Conservation (phyloP, 1,284 basidiomycete species). For the Rhodotorula glutinis region DNA sequence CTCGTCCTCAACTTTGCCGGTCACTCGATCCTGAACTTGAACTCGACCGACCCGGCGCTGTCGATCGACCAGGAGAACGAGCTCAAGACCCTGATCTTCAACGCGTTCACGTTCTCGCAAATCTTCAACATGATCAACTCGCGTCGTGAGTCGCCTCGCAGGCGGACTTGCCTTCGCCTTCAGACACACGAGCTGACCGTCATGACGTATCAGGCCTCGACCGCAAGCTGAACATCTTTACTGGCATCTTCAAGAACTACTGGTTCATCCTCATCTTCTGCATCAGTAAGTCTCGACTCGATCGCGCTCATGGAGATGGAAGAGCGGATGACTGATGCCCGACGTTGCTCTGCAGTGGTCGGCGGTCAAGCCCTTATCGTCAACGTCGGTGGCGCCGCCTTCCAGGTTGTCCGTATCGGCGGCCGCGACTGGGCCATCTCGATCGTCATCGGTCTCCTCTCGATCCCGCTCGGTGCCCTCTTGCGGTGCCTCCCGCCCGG, state of each 20-base stretch:
- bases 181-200: not conserved
- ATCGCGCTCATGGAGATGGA: not conserved
- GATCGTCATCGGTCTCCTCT: conserved; percentile 76
- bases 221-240: conserved; percentile 81
- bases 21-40: conserved; percentile 58
- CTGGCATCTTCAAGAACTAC: conserved; percentile 72
- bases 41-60: conserved; percentile 51
- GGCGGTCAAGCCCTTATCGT: conserved; percentile 84
- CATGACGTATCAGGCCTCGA: conserved; percentile 56
- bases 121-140: conserved; percentile 85
- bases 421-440: conserved; percentile 92
- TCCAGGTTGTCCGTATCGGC: conserved; percentile 76
- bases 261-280: conserved; percentile 85
- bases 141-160: not conserved
- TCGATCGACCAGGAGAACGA: conserved; percentile 54
- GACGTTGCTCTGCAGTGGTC: conserved; percentile 60
- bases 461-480: conserved; percentile 80
- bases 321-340: not conserved
- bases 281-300: conserved; percentile 60
- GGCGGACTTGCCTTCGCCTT: too few relatives aligned
- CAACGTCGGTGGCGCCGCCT: conserved; percentile 85
- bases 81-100: conserved; percentile 88
- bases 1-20: conserved; percentile 89
- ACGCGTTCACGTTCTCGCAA: conserved; percentile 93
- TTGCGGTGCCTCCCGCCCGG: conserved; percentile 77